Conservation (phyloP, 2,329 filamentous ascomycete species). For the Tetracladium maxilliforme region DNA sequence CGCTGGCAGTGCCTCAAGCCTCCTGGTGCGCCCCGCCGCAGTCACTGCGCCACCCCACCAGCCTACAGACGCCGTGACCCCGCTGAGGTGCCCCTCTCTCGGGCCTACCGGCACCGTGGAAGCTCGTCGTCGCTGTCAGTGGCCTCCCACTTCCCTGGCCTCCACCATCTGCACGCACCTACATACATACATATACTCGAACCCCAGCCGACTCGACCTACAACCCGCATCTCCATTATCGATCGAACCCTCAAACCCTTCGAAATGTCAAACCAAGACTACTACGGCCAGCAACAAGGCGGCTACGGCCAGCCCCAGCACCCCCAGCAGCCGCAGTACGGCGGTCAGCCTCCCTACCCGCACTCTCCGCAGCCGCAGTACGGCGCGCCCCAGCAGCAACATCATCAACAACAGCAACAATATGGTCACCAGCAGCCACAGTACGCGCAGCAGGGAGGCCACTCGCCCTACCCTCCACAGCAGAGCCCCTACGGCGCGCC, state of each 20-base stretch:
- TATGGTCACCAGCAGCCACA: constrained; percentile 3
- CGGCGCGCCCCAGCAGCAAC: constrained; percentile 7
- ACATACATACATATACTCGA: too few species aligned
- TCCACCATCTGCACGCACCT: too few species aligned
- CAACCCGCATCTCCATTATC: too few species aligned
- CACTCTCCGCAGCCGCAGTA: constrained; percentile 10
- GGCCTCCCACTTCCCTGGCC: too few species aligned
- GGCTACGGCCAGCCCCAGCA: constrained; percentile 3
- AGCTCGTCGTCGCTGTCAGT: too few species aligned
- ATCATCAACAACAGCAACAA: constrained; percentile 4
- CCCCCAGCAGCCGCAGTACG: constrained; percentile 6
- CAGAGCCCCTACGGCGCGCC: constrained; percentile 4
- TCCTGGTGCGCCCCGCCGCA: too few species aligned
- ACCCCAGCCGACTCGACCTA: too few species aligned
- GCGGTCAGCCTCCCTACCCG: constrained; percentile 1
- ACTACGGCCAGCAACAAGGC: constrained; percentile 10
- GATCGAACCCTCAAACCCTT: constrained; percentile 1
- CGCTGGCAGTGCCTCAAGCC: too few species aligned
- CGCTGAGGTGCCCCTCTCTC: too few species aligned
- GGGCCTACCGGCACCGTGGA: too few species aligned
- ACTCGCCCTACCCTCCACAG: constrained; percentile 3
- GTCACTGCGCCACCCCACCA: too few species aligned
- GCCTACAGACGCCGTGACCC: too few species aligned
- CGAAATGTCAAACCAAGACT: constrained; percentile 12
- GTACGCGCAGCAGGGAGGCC: constrained; percentile 4